Conservation (phyloP, 2,329 filamentous ascomycete species). For the Pseudovirgaria hyperparasitica region DNA sequence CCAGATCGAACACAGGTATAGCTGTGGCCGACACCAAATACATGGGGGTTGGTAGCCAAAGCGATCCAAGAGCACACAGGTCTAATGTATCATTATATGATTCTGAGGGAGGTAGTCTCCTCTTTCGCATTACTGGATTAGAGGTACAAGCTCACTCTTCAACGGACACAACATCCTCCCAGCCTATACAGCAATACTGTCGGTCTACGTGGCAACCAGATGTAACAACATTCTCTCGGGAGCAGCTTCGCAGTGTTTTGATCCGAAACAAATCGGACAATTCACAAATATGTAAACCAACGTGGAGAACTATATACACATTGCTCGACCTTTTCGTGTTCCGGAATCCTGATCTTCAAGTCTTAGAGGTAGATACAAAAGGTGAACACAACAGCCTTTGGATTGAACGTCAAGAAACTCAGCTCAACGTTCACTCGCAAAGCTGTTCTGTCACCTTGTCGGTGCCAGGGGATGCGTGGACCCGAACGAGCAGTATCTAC, state of each 20-base stretch:
- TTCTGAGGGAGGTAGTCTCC: conserved; percentile 1
- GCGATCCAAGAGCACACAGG: conserved; percentile 8
- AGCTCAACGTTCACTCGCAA: conserved; percentile 5
- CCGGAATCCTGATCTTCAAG: conserved; percentile 18
- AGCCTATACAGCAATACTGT: background rate
- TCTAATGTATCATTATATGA: conserved; percentile 1
- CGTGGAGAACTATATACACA: background rate
- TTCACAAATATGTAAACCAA: background rate
- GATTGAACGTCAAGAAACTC: conserved; percentile 5
- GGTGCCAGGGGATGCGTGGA: too few species aligned
- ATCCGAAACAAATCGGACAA: conserved; percentile 1
- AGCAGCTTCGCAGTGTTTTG: too few species aligned
- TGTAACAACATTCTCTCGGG: conserved; percentile 7
- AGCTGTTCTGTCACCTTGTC: conserved; percentile 1
- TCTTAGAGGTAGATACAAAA: conserved; percentile 19
- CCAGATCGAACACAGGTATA: background rate
- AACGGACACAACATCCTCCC: background rate
- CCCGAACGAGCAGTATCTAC: too few species aligned
- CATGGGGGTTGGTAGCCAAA: conserved; percentile 6
- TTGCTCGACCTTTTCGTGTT: conserved; percentile 21
- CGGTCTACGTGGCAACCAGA: conserved; percentile 11
- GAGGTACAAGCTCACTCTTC: conserved; percentile 7
- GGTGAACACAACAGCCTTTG: conserved; percentile 11
- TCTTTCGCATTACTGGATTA: conserved; percentile 10
- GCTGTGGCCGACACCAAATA: conserved; percentile 4